A percentile compares a stretch with the other conserved stretches of the same genome.
phyloP scores from a whole-genome alignment of 2,329 filamentous ascomycete species.

The Aspergillus sp. region DNA sequence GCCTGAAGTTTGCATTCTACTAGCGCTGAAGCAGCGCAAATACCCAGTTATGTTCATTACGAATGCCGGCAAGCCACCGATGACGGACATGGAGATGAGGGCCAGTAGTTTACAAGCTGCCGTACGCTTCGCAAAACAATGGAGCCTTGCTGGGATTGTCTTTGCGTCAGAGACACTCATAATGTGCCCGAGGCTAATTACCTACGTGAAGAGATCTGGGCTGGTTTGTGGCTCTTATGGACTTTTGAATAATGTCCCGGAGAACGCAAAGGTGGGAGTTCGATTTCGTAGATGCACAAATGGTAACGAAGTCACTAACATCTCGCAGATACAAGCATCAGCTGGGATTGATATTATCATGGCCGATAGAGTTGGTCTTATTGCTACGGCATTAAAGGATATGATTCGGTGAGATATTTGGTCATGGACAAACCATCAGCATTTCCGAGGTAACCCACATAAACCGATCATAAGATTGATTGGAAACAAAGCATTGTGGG shows the following conservation, averaged over 20 bases:
- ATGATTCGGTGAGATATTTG: too few species aligned
- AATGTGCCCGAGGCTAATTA: slow-evolving; percentile 37
- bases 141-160: slow-evolving; percentile 40
- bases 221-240: slow-evolving; percentile 38
- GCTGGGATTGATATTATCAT: slow-evolving; percentile 24
- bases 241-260: slow-evolving; percentile 26
- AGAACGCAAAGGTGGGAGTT: slow-evolving; percentile 8
- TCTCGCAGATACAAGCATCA: slow-evolving; percentile 17
- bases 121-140: slow-evolving; percentile 39
- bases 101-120: slow-evolving; percentile 39
- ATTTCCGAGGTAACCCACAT: too few species aligned
- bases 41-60: slow-evolving; percentile 29
- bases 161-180: slow-evolving; percentile 38
- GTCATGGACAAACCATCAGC: too few species aligned
- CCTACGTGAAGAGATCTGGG: slow-evolving; percentile 32
- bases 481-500: too few species aligned
- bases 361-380: slow-evolving; percentile 20
- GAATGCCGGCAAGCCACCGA: slow-evolving; percentile 25
- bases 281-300: too few species aligned
- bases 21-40: slow-evolving; percentile 21
- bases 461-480: too few species aligned
- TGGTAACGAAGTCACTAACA: slow-evolving; percentile 11
- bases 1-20: slow-evolving; percentile 28
- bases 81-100: slow-evolving; percentile 27
- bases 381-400: slow-evolving; percentile 12